Base-by-base conservation (phyloP, 805 yeast species). In the Saccharomycopsis capsularis region DNA sequence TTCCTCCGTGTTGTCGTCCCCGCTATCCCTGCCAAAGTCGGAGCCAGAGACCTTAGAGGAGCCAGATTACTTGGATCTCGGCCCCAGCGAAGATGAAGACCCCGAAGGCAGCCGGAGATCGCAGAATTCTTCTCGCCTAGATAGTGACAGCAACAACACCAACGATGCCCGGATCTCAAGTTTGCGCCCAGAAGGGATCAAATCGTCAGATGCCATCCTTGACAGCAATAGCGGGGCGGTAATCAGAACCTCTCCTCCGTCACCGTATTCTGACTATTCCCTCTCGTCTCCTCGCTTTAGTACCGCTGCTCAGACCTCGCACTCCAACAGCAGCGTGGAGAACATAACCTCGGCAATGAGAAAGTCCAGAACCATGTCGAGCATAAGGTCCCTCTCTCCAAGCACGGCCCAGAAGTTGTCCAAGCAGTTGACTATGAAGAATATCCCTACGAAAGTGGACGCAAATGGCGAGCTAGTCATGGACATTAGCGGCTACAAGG, bases 401-500 rank as follows among this genome's bases (percentile, higher is more conserved):
- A 22, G 47, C 3, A 71, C 78, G 55, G 83, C 85, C 4, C 71
- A 73, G 51, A 78, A 78, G 38, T 68, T 87, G 22, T 78, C 91
- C 24, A 75, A 77, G 56, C 80, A 74, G 60, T 70, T 87, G 37
- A 79, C 77, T 16, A 73, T 76, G 55, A 78, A 79, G 56, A 86
- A 89, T 60, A 89, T 93, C 29, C 96, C 97, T 1, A 82, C 95
- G 25, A 86, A 81, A 56, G 76, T 90, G 34, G 95, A 86, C 54
- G 82, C 83, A 53, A 85, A 87, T 59, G 99, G 99, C 11, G 96
- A 89, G 60, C 73, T 93, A 57, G 76, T 89, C 38, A 68, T 93
- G 40, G 99, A 93, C 66, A 87, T 91, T 82, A 95, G 89, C 58
- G 99, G 99, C 16, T 93, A 93, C 67, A 91, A 90, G 65, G 84